These are phyloP conservation scores for Pichia sp. DNA, from an alignment of 1,139 yeast genomes.

Conservation along the genomic window DNA sequence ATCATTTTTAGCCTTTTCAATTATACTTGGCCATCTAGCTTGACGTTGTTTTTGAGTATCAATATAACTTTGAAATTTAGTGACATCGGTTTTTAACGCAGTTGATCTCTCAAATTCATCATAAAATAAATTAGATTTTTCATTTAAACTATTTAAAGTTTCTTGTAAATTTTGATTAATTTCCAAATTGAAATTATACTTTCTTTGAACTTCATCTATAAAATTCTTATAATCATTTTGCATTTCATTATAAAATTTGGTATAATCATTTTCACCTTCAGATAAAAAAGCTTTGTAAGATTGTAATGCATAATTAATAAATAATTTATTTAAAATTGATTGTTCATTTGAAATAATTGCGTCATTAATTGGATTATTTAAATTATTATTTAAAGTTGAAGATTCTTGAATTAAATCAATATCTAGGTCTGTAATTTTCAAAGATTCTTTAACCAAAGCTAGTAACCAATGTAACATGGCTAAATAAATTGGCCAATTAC, in stretches of 20 bases:
- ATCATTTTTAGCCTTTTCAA: constrained; percentile 52
- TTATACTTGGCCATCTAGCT: constrained; percentile 54
- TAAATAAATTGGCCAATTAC: constrained; percentile 78
- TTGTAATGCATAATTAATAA: constrained; percentile 58
- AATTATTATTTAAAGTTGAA: constrained; percentile 12
- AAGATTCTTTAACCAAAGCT: constrained; percentile 38
- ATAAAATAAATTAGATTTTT: constrained; percentile 36
- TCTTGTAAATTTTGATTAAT: constrained; percentile 39
- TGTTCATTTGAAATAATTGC: constrained; percentile 22
- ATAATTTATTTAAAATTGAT: constrained; percentile 28
- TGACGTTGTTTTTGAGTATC: constrained; percentile 61
- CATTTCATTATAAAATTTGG: constrained; percentile 50
- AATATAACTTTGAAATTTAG: constrained; percentile 65
- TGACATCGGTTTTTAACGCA: constrained; percentile 66
- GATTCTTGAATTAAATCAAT: constrained; percentile 25
- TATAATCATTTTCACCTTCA: constrained; percentile 55
- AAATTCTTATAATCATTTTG: constrained; percentile 43
- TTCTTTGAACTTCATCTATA: constrained; percentile 34
- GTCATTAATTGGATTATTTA: constrained; percentile 19
- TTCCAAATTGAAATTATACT: constrained; percentile 37
- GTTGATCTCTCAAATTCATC: constrained; percentile 40
- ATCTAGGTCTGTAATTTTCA: constrained; percentile 35
- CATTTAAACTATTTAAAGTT: constrained; percentile 34
- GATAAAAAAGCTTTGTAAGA: constrained; percentile 60
- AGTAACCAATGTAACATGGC: constrained; percentile 82